Evolutionary conservation across 768 basidiomycete genomes (phyloP).

Genomic region (Lactarius hatsudake): DNA sequence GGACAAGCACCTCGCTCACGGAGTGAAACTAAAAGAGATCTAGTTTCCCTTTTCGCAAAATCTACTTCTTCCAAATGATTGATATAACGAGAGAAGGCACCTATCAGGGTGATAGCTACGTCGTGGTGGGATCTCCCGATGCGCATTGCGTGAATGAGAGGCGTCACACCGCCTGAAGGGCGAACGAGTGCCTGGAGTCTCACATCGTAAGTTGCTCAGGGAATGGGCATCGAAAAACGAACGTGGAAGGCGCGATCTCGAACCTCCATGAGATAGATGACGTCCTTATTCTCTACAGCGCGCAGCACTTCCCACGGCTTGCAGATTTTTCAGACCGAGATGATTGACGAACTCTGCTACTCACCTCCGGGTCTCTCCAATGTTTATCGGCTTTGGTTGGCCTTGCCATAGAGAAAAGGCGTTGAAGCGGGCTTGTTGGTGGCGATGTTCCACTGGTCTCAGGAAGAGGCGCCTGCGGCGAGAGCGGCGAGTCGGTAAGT

Average conservation of each 20-base stretch:
- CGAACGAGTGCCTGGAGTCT: conserved; percentile 65
- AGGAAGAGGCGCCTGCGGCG: conserved; percentile 1
- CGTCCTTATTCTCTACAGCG: conserved; percentile 82
- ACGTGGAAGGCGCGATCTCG: conserved; percentile 80
- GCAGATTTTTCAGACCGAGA: background rate
- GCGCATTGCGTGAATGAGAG: conserved; percentile 87
- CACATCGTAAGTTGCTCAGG: conserved; percentile 3
- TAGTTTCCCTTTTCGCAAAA: conserved; percentile 63
- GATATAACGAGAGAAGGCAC: conserved; percentile 89
- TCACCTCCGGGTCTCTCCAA: conserved; percentile 27
- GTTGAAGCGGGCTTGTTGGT: conserved; percentile 21
- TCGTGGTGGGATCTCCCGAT: conserved; percentile 74
- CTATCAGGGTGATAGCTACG: conserved; percentile 81
- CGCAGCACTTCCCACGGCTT: conserved; percentile 69
- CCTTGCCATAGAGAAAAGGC: conserved; percentile 27
- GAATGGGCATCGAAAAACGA: conserved; percentile 31
- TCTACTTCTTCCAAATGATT: conserved; percentile 86
- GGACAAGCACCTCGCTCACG: conserved; percentile 45
- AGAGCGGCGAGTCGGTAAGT: conserved; percentile 40
- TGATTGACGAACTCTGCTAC: background rate
- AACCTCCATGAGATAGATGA: conserved; percentile 80
- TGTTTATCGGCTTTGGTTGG: conserved; percentile 17
- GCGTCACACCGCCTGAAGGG: conserved; percentile 81
- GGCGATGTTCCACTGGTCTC: conserved; percentile 13
- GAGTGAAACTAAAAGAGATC: conserved; percentile 70